Base-by-base conservation (phyloP, 108 stramenopile species). In the Nitzschia sp. region DNA sequence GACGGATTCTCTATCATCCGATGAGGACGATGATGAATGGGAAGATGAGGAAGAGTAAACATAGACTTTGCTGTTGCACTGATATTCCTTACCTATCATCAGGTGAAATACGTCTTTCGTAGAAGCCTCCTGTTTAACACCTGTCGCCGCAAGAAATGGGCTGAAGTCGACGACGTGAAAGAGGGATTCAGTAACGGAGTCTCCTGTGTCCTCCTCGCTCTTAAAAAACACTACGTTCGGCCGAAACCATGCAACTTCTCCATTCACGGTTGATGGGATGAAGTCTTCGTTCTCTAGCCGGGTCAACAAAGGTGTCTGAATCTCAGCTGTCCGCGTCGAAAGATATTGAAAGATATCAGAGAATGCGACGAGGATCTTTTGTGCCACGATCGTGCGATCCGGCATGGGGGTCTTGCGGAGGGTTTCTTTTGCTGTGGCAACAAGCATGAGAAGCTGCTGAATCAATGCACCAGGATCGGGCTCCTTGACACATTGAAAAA, bases 181-280 rank as follows among this genome's bases (percentile, higher is more conserved):
- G 3, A 85, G 47, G 2, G 58, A 44, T 45, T 75, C 75, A 3
- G 80, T 79, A 3, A 82, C 54, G 4, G 41, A 48, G 29, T 84
- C 76, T 1, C 45, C 58, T 30, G 55, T 50, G 0, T 62, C 58
- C 11, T 50, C 22, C 16, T 66, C 61, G 32, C 45, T 75, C 56
- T 69, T 73, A 52, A 89, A 89, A 56, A 83, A 89, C 1, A 91
- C 83, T 45, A 74, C 77, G 23, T 74, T 75, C 23, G 85, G 82
- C 19, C 69, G 62, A 59, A 62, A 82, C 81, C 85, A 91, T 21
- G 56, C 35, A 27, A 88, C 25, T 32, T 57, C 35, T 0, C 61
- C 78, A 30, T 84, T 57, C 3, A 47, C 65, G 33, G 72, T 33
- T 38, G 77, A 83, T 1, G 90, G 87, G 55, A 91, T 84, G 61